Evolutionary conservation across 2,329 filamentous ascomycete species (phyloP), one percentile per base, ranked within the genome.

Genomic region (Metarhizium album): DNA sequence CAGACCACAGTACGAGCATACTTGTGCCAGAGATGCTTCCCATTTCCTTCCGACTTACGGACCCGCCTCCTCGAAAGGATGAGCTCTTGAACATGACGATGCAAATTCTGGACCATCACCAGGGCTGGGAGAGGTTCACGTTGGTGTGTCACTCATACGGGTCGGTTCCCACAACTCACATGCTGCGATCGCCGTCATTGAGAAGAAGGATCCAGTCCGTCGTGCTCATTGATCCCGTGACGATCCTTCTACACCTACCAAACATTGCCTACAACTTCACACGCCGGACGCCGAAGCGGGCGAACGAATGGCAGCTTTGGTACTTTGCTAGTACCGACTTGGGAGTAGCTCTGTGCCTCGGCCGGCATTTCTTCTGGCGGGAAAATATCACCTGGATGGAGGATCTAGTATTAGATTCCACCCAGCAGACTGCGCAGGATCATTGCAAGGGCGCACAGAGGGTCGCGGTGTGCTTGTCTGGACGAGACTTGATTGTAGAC

Each of bases 211-310:
- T 85, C 16, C 71, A 60, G 6, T 69, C 70, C 1, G 59, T 70
- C 5, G 64, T 77, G 23, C 66, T 79, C 38, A 66, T 78, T 48
- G 76, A 87, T 60, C 84, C 84, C 0, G 80, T 87, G 9, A 79
- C 76, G 23, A 74, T 87, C 49, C 66, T 86, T 50, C 71, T 88
- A 33, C 84, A 88, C 61, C 72, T 84, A 35, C 84, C 84, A 1
- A 74, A 84, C 54, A 81, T 87, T 31, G 82, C 83, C 11, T 87
- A 81, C 70, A 88, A 87, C 65, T 87, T 88, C 61, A 82, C 78
- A 11, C 68, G 74, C 54, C 67, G 77, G 27, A 61, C 54, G 49
- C 78, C 79, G 3, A 67, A 56, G 60, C 67, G 51, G 51, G 82
- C 84, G n/a, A 86, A 84, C 54, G 82, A 88, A 64, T 82, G 79